A percentile compares a stretch with the other conserved stretches of the same genome.
Evolutionary conservation across 2,329 filamentous ascomycete genomes (phyloP).

Genomic region (Hypoxylon sp.): DNA sequence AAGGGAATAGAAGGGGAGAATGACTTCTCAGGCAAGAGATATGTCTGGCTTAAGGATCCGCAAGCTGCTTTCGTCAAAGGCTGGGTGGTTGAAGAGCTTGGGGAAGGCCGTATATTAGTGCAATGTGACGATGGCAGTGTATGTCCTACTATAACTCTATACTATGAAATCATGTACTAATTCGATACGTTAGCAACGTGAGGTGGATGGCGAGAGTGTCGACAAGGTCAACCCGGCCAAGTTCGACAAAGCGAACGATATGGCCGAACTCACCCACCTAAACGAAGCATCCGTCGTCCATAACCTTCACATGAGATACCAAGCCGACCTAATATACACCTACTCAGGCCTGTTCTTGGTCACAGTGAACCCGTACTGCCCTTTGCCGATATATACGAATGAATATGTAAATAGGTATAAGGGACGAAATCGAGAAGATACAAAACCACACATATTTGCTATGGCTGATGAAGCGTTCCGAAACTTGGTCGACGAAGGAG

Average conservation of each 20-base stretch:
- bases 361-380: slow-evolving; percentile 95
- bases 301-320: slow-evolving; percentile 94
- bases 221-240: slow-evolving; percentile 99
- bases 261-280: slow-evolving; percentile 97
- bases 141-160: slow-evolving; percentile 50
- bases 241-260: slow-evolving; percentile 99
- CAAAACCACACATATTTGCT: slow-evolving; percentile 95
- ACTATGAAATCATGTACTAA: slow-evolving; percentile 5
- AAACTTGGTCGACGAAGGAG: slow-evolving; percentile 91
- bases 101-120: slow-evolving; percentile 75
- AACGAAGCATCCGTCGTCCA: slow-evolving; percentile 98
- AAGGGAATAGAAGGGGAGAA: slow-evolving; percentile 93
- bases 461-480: slow-evolving; percentile 97
- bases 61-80: slow-evolving; percentile 90
- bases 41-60: slow-evolving; percentile 94
- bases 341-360: slow-evolving; percentile 98
- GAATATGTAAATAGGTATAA: slow-evolving; percentile 99
- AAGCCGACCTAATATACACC: slow-evolving; percentile 96
- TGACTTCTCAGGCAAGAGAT: slow-evolving; percentile 97
- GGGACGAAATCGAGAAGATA: slow-evolving; percentile 88
- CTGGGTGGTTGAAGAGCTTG: slow-evolving; percentile 86
- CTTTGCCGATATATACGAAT: slow-evolving; percentile 92
- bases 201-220: slow-evolving; percentile 84
- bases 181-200: slow-evolving; percentile 71
- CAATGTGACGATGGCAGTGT: slow-evolving; percentile 94